A percentile compares a stretch with the other conserved stretches of the same genome.
These are phyloP conservation scores for Lichtheimia corymbifera DNA, from an alignment of 371 early-diverging fungal genomes.

Conservation along the genomic window DNA sequence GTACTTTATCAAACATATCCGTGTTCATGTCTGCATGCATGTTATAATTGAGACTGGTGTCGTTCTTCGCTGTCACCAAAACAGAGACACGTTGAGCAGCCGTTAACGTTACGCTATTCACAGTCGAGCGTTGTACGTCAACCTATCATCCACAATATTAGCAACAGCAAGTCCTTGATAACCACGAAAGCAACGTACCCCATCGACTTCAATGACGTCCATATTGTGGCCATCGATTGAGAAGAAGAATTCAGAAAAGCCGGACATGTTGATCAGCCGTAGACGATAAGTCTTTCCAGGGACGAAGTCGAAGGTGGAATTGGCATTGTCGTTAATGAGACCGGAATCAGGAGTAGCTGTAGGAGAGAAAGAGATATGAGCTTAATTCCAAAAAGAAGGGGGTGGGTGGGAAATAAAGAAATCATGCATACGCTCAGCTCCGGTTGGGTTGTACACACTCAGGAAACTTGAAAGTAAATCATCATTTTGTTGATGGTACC, in stretches of 20 bases:
- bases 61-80: slow-evolving; percentile 65
- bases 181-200: slow-evolving; percentile 27
- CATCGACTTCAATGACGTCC: slow-evolving; percentile 80
- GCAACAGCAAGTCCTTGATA: background rate
- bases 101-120: slow-evolving; percentile 51
- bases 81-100: slow-evolving; percentile 72
- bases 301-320: slow-evolving; percentile 21
- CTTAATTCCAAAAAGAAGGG: background rate
- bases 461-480: slow-evolving; percentile 46
- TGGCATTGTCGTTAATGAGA: slow-evolving; percentile 46
- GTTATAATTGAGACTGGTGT: slow-evolving; percentile 58
- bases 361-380: background rate
- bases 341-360: slow-evolving; percentile 24
- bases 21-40: slow-evolving; percentile 74
- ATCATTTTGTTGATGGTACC: slow-evolving; percentile 56
- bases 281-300: slow-evolving; percentile 33
- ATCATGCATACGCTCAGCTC: slow-evolving; percentile 43
- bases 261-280: slow-evolving; percentile 63
- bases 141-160: slow-evolving; percentile 11
- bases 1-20: slow-evolving; percentile 69
- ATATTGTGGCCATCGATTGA: slow-evolving; percentile 74
- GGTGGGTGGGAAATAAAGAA: background rate
- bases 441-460: slow-evolving; percentile 50
- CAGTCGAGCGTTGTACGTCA: slow-evolving; percentile 51
- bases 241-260: slow-evolving; percentile 66